phyloP scores from a whole-genome alignment of 2,329 filamentous ascomycete species.

The Scleromitrula shiraiana region DNA sequence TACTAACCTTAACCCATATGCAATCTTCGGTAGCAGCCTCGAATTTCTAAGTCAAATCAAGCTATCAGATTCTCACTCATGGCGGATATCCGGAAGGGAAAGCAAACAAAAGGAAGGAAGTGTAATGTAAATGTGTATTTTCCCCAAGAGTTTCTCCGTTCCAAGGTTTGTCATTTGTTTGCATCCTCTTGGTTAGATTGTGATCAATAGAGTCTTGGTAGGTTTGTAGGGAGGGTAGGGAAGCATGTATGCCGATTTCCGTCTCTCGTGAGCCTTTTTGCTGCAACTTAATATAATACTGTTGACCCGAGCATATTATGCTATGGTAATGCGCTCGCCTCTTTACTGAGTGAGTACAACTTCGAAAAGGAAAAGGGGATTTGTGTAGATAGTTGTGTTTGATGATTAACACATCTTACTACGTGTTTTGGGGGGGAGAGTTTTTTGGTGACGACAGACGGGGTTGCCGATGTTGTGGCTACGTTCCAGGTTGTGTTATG shows the following conservation, averaged over 20 bases:
- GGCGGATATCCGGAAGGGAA: too few relatives aligned
- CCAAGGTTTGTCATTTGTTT: neutral
- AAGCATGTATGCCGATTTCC: slow-evolving; percentile 4
- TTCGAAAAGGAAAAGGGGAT: neutral
- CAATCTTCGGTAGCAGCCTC: too few relatives aligned
- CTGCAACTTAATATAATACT: slow-evolving; percentile 5
- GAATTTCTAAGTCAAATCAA: too few relatives aligned
- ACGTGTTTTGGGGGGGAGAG: too few relatives aligned
- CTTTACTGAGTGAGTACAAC: neutral
- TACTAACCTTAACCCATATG: too few relatives aligned
- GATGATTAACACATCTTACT: neutral
- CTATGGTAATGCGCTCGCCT: slow-evolving; percentile 1
- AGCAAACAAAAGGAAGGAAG: neutral
- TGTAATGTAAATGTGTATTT: too few relatives aligned
- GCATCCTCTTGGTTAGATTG: neutral
- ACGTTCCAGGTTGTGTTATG: slow-evolving; percentile 1
- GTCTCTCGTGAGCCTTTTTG: slow-evolving; percentile 8
- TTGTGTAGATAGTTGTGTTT: neutral
- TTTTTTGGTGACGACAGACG: slow-evolving; percentile 5
- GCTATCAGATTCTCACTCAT: too few relatives aligned
- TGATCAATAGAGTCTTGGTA: neutral
- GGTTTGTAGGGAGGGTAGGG: neutral
- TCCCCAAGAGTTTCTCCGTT: too few relatives aligned
- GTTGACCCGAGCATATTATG: too few relatives aligned
- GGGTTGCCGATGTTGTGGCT: slow-evolving; percentile 7